Percentiles rank a stretch among this genome's conserved stretches.
Evolutionary conservation across 495 filamentous ascomycete genomes (phyloP).

Genomic region (Penicillium odoratum): DNA sequence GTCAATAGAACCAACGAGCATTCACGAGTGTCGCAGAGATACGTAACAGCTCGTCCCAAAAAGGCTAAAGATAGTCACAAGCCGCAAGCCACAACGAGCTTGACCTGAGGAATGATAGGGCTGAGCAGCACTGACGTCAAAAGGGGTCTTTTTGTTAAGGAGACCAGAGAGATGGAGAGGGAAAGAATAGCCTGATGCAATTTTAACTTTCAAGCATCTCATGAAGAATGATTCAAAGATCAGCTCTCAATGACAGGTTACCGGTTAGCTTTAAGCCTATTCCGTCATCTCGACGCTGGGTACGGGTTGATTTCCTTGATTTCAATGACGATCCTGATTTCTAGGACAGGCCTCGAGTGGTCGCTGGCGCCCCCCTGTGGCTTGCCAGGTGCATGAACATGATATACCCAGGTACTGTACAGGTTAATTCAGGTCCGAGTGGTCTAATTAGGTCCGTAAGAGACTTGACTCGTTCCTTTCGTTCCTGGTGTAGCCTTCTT

Average conservation of each 20-base stretch:
- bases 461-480: neutral
- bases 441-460: neutral
- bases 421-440: neutral
- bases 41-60: constrained; percentile 21
- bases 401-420: neutral
- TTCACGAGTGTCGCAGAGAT: constrained; percentile 7
- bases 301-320: constrained; percentile 19
- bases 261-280: constrained; percentile 5
- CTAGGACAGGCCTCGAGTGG: neutral
- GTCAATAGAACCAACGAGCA: constrained; percentile 2
- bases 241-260: neutral
- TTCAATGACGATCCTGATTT: constrained; percentile 11
- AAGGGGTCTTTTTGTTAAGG: neutral
- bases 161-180: neutral
- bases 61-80: constrained; percentile 23
- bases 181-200: neutral
- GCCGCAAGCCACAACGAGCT: neutral
- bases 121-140: constrained; percentile 22
- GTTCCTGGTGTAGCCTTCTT: neutral
- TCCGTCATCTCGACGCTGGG: constrained; percentile 9
- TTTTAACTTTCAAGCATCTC: constrained; percentile 4
- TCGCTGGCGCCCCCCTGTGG: constrained; percentile 1
- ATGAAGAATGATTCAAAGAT: constrained; percentile 4
- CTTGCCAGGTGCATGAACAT: constrained; percentile 5
- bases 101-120: constrained; percentile 15